phyloP scores from a whole-genome alignment of 2,329 filamentous ascomycete genomes.

The Apiospora marii region DNA sequence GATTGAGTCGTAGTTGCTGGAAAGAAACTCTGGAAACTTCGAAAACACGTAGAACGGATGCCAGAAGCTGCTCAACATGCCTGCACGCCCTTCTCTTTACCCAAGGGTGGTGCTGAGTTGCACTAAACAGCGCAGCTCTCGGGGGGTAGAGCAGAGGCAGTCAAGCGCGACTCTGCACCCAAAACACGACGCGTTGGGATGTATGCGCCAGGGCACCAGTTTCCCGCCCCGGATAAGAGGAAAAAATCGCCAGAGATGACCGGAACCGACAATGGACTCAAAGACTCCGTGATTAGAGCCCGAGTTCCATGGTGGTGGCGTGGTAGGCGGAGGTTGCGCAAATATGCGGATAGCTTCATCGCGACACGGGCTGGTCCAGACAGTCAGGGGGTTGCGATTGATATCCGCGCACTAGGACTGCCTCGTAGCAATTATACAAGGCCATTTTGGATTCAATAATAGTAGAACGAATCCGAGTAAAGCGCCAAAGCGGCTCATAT shows the following conservation, averaged over 20 bases:
- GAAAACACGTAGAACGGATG: conserved; percentile 29
- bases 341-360: conserved; percentile 43
- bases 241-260: not conserved
- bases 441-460: not conserved
- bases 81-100: conserved; percentile 30
- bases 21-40: conserved; percentile 32
- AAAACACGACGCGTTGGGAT: conserved; percentile 24
- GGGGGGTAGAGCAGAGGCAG: conserved; percentile 9
- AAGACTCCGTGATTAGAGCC: not conserved
- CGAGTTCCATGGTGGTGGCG: conserved; percentile 2
- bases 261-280: not conserved
- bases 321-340: conserved; percentile 31
- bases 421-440: not conserved
- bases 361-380: conserved; percentile 25
- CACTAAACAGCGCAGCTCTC: conserved; percentile 24
- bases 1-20: conserved; percentile 42
- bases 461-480: not conserved
- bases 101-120: conserved; percentile 32
- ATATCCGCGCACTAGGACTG: conserved; percentile 4
- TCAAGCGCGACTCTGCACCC: conserved; percentile 26
- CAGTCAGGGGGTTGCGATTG: conserved; percentile 10
- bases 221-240: conserved; percentile 8
- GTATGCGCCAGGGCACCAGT: not conserved
- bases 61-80: conserved; percentile 26
- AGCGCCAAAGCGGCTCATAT: not conserved